Evolutionary conservation across 2,329 filamentous ascomycete species (phyloP).

Genomic region (Pyrenophora seminiperda): DNA sequence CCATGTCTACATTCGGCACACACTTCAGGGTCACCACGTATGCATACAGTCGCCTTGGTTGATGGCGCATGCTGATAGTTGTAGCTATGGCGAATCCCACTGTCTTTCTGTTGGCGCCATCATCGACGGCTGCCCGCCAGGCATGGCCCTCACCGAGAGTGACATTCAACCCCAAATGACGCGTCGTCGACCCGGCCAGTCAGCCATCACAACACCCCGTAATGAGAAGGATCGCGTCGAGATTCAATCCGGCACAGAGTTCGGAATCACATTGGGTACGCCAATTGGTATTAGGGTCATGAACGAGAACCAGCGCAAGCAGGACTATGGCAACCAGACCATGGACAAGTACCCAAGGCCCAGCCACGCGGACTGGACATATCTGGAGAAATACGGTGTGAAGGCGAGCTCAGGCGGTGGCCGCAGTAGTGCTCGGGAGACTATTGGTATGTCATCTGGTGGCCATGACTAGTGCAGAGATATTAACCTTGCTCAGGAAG

Average conservation of each 20-base stretch:
- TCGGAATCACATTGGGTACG: constrained; percentile 85
- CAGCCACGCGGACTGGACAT: constrained; percentile 95
- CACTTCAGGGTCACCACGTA: constrained; percentile 84
- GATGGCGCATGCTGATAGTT: constrained; percentile 19
- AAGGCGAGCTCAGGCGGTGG: constrained; percentile 91
- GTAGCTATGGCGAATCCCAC: constrained; percentile 81
- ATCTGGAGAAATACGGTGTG: constrained; percentile 94
- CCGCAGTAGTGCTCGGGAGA: constrained; percentile 89
- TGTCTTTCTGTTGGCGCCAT: constrained; percentile 94
- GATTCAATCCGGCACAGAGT: constrained; percentile 92
- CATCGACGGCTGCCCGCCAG: constrained; percentile 88
- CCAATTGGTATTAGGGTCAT: constrained; percentile 85
- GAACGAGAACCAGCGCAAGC: constrained; percentile 91
- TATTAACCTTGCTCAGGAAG: constrained; percentile 59
- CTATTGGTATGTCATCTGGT: constrained; percentile 66
- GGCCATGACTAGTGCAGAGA: not conserved
- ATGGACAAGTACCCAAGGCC: constrained; percentile 93
- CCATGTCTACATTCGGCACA: constrained; percentile 77
- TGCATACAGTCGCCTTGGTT: constrained; percentile 38
- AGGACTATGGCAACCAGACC: constrained; percentile 87
- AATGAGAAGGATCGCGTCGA: constrained; percentile 90
- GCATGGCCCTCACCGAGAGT: constrained; percentile 79
- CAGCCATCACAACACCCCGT: constrained; percentile 85
- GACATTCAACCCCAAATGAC: constrained; percentile 97
- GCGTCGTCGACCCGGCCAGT: constrained; percentile 86